Evolutionary conservation across 1,284 basidiomycete genomes (phyloP), one percentile per base, ranked within the genome.

Genomic region (Earliella scabrosa): DNA sequence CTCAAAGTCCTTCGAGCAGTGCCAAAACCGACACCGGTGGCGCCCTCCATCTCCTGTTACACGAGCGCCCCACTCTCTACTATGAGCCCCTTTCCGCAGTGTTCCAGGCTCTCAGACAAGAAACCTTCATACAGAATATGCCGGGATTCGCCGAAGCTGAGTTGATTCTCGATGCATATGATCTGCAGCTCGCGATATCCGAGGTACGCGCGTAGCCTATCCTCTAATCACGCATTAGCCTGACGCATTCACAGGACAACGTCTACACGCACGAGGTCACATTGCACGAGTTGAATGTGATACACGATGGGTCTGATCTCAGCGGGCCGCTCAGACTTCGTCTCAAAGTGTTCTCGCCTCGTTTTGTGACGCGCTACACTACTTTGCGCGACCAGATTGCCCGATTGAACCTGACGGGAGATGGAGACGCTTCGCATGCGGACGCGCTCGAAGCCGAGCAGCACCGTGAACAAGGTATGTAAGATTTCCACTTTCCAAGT

Each of bases 351-450:
- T 66, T 71, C 40, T 59, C 72, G 1, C 83, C 88, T 34, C 80
- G 90, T 48, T 92, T 92, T 61, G 86, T 89, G 45, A 71, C 77
- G 29, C 85, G 85, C 35, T 92, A 87, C 68, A 85, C 83, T 54
- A 67, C 75, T 44, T 75, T 91, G 38, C 83, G 86, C 65, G 82
- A 84, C 35, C 80, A 85, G 63, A 73, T 87, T 41, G 70, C 76
- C 20, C 77, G 79, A 32, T 66, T 82, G 7, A 73, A 77, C 40
- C 43, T 80, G 6, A 66, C 68, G 27, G 67, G 55, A 2, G 69
- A 68, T 18, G 62, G 58, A 11, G 64, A 57, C 7, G 63, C n/a
- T n/a, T n/a, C 54, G 0, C 64, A 60, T 38, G 47, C 60, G 29
- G 56, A 43, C 14, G 57, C 38, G 14, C 34, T 26, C 7, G 32